Evolutionary conservation across 805 yeast species (phyloP), one percentile per base, ranked within the genome.

Genomic region (Soucietia sequanensis): DNA sequence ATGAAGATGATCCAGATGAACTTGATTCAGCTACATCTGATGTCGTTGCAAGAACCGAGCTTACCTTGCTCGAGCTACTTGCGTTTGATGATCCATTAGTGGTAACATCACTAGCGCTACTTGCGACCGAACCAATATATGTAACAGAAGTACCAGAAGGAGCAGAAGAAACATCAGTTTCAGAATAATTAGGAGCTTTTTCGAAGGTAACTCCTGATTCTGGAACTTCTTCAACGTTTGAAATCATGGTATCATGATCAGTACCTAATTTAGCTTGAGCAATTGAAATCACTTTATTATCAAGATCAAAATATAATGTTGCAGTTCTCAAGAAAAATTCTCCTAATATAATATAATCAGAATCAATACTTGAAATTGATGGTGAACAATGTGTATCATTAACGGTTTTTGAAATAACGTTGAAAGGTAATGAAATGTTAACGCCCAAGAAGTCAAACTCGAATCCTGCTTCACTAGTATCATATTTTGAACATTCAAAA

Each of bases 261-360:
- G 5, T 14, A 3, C 23, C 23, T 13, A 29, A 29, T 19, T 29
- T 29, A 6, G 31, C 31, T 19, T 29, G 24, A n/a, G 31, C 31
- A 19, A 29, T 29, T n/a, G 13, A 18, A 23, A 29, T 29, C 23
- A 29, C 11, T 13, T 29, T 23, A 19, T 29, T 29, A 8, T 29
- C 31, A 12, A 29, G 24, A 14, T 29, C 31, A 29, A 18, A 29
- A 16, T 29, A 29, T 5, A 13, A 9, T 6, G 23, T 19, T 13
- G 31, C 14, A 18, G 24, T 11, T 19, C 31, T 29, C 15, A 29
- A 19, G 23, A 29, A 29, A n/a, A 29, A 29, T 12, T 29, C 31
- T n/a, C 31, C 31, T 10, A 29, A 29, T 13, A 29, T 29, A 8
- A 29, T 29, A 13, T 29, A 29, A 14, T 29, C 24, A 5, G 23